phyloP scores from a whole-genome alignment of 495 filamentous ascomycete species.

The Lindgomyces ingoldianus region DNA sequence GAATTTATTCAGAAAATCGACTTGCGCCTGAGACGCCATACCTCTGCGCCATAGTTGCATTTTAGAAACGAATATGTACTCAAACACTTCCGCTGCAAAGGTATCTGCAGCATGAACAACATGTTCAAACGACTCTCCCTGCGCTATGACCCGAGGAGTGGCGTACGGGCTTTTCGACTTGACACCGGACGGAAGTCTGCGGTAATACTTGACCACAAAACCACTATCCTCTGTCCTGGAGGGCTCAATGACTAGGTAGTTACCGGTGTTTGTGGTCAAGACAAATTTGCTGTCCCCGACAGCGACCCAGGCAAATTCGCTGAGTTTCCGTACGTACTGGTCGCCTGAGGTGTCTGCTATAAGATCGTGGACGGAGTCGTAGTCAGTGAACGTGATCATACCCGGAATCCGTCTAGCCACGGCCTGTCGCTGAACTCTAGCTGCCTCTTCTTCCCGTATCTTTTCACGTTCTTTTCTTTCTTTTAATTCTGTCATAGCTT shows the following conservation, averaged over 20 bases:
- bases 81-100: slow-evolving; percentile 66
- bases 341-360: slow-evolving; percentile 80
- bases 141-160: slow-evolving; percentile 65
- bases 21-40: slow-evolving; percentile 67
- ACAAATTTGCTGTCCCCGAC: slow-evolving; percentile 65
- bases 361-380: slow-evolving; percentile 84
- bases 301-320: slow-evolving; percentile 76
- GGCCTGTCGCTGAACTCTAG: slow-evolving; percentile 13
- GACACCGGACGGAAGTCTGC: slow-evolving; percentile 28
- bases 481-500: slow-evolving; percentile 58
- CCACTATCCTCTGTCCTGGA: not conserved
- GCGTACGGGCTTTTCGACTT: slow-evolving; percentile 58
- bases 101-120: slow-evolving; percentile 83
- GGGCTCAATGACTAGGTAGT: slow-evolving; percentile 63
- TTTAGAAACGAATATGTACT: slow-evolving; percentile 57
- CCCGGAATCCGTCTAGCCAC: slow-evolving; percentile 17
- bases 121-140: slow-evolving; percentile 60
- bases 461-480: slow-evolving; percentile 50
- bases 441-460: slow-evolving; percentile 34
- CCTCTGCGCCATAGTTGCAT: slow-evolving; percentile 65
- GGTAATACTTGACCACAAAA: slow-evolving; percentile 38
- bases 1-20: slow-evolving; percentile 71
- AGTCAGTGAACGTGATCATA: slow-evolving; percentile 75
- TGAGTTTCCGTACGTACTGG: slow-evolving; percentile 72
- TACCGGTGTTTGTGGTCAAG: slow-evolving; percentile 57